Conservation (phyloP, 2,329 filamentous ascomycete species). For the Podosphaera fusca region DNA sequence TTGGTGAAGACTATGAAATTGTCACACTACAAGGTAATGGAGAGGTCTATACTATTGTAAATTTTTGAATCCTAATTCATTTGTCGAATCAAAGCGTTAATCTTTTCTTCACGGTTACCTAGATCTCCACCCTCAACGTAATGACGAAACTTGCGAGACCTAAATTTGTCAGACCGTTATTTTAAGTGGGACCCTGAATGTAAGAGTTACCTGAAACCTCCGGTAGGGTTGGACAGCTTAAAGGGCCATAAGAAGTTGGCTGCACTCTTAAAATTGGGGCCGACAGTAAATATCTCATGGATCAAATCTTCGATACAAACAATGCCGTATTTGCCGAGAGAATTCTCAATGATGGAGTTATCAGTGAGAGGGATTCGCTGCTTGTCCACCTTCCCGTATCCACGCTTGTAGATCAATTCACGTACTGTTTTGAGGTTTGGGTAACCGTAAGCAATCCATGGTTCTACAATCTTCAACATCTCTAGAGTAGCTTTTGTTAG, state of each 20-base stretch:
- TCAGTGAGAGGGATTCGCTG: slow-evolving; percentile 90
- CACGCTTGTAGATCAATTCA: slow-evolving; percentile 99
- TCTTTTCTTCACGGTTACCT: slow-evolving; percentile 88
- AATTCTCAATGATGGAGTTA: slow-evolving; percentile 93
- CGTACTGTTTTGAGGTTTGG: slow-evolving; percentile 98
- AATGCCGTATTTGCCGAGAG: slow-evolving; percentile 93
- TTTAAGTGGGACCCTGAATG: slow-evolving; percentile 33
- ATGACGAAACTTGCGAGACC: slow-evolving; percentile 43
- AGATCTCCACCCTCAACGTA: slow-evolving; percentile 58
- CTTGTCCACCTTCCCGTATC: slow-evolving; percentile 97
- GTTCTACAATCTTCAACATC: slow-evolving; percentile 97
- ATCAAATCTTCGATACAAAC: slow-evolving; percentile 98
- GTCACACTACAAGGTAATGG: too few relatives aligned
- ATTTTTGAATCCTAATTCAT: slow-evolving; percentile 55
- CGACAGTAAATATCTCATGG: slow-evolving; percentile 97
- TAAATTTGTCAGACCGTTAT: neutral
- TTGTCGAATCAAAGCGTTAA: slow-evolving; percentile 87
- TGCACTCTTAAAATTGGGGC: slow-evolving; percentile 99
- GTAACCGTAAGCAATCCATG: slow-evolving; percentile 97
- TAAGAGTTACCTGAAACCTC: slow-evolving; percentile 77
- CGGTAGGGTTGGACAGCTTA: slow-evolving; percentile 96
- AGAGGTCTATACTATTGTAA: too few relatives aligned
- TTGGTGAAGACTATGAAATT: too few relatives aligned
- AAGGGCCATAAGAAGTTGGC: slow-evolving; percentile 97
- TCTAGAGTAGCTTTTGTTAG: slow-evolving; percentile 93